These are phyloP conservation scores for Suzukiozyma palmioleophila DNA, from an alignment of 1,139 yeast genomes.

Conservation along the genomic window DNA sequence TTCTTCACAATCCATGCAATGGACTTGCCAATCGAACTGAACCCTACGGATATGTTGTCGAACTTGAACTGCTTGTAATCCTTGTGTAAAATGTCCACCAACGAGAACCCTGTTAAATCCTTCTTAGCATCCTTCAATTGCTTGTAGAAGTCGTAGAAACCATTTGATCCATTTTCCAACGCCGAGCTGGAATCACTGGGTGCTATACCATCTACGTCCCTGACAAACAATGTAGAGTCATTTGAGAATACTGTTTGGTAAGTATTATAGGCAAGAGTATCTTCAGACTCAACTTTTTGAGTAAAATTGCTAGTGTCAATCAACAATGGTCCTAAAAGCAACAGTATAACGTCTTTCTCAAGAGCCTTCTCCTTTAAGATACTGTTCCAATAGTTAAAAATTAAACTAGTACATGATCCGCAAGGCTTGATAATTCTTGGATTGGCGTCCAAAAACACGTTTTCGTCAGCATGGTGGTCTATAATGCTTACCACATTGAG, in stretches of 20 bases:
- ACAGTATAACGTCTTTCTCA: slow-evolving; percentile 35
- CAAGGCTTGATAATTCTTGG: slow-evolving; percentile 60
- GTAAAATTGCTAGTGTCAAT: slow-evolving; percentile 68
- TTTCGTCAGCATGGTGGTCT: slow-evolving; percentile 86
- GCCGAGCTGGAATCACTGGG: no score
- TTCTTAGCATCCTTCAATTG: slow-evolving; percentile 52
- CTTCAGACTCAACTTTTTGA: slow-evolving; percentile 54
- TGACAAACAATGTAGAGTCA: not conserved
- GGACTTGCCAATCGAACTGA: slow-evolving; percentile 70
- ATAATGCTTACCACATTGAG: slow-evolving; percentile 55
- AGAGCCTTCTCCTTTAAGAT: slow-evolving; percentile 16
- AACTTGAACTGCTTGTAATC: slow-evolving; percentile 78
- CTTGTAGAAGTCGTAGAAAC: slow-evolving; percentile 24
- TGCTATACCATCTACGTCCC: not conserved
- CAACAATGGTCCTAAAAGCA: slow-evolving; percentile 64
- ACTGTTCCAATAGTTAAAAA: slow-evolving; percentile 56
- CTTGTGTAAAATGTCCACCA: slow-evolving; percentile 62
- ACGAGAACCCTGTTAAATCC: slow-evolving; percentile 55
- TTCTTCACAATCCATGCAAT: slow-evolving; percentile 49
- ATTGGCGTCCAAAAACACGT: slow-evolving; percentile 33
- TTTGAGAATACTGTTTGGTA: slow-evolving; percentile 18
- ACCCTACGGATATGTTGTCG: slow-evolving; percentile 51
- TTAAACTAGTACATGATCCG: slow-evolving; percentile 80
- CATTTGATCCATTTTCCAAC: not conserved
- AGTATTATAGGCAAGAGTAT: slow-evolving; percentile 37